Evolutionary conservation across 192 early-diverging fungal species (phyloP), one percentile per base, ranked within the genome.

Genomic region (Podila epigama): DNA sequence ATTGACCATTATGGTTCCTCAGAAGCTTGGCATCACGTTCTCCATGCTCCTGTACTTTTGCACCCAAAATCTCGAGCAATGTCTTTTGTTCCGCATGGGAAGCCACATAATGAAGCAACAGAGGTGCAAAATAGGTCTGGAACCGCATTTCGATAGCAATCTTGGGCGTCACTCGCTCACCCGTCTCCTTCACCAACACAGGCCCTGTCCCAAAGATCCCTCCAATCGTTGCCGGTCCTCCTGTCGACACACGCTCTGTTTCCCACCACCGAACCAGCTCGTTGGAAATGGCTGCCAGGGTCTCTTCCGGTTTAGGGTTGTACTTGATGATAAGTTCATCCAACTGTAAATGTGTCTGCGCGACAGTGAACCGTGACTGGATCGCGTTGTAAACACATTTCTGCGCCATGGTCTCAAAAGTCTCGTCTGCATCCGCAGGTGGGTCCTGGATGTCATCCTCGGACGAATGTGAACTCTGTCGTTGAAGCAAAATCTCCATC

Each of bases 281-380:
- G 25, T 63, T 62, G 1, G 77, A 70, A 5, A 85, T 61, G 25
- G 66, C 70, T 15, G 59, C 64, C 22, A 80, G 33, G 9, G 79
- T 61, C 18, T 64, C 42, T 33, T 75, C 57, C 5, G 58, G 42
- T 0, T 59, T 58, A 0, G 77, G 79, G 25, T 85, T 65, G 32
- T 77, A 81, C 53, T 85, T 85, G 20, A 85, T 25, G 16, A 75
- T 60, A 20, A 85, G 51, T n/a, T 85, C 84, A 39, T 85, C 84
- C 13, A 85, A 40, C 33, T 81, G 79, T 44, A 85, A 59, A 25
- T 80, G 73, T 2, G 78, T 72, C 54, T 79, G 80, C 11, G 82
- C 84, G 42, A 67, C 70, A 16, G 80, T 79, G 16, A 83, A 54
- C 25, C 70, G 62, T 15, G 82, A 80, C 5, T 60, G 42, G 13